Percentiles rank a stretch among this genome's conserved stretches.
Conservation (phyloP, 345 rosid genomes). For the Eucalyptus paniculata region DNA sequence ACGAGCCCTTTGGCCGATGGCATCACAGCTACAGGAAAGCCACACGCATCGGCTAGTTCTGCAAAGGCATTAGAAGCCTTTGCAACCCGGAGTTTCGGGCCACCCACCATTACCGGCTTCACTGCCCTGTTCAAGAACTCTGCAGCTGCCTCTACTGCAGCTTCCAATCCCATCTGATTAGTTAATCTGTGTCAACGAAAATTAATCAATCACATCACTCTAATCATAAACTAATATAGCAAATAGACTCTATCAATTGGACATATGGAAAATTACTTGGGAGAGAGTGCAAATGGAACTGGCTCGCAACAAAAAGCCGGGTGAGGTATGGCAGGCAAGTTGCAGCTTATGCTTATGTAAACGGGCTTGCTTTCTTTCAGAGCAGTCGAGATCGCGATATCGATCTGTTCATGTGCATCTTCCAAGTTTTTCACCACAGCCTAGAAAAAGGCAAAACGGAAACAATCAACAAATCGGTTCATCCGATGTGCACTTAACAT, state of each 20-base stretch:
- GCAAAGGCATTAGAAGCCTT: constrained; percentile 39
- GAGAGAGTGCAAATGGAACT: constrained; percentile 48
- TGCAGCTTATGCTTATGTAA: constrained; percentile 62
- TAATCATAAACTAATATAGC: not conserved
- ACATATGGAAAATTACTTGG: constrained; percentile 16
- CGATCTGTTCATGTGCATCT: constrained; percentile 69
- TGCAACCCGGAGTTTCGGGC: constrained; percentile 56
- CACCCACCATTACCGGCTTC: constrained; percentile 67
- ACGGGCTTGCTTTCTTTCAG: constrained; percentile 84
- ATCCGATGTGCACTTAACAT: not conserved
- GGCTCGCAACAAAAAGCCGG: constrained; percentile 55
- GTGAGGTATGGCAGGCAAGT: constrained; percentile 56
- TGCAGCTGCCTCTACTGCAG: constrained; percentile 65
- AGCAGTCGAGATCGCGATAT: constrained; percentile 60
- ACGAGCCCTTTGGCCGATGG: constrained; percentile 75
- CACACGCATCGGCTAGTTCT: constrained; percentile 52
- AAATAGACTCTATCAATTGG: not conserved
- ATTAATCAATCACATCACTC: not conserved
- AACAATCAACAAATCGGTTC: not conserved
- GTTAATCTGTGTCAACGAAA: constrained; percentile 17
- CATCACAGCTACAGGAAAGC: constrained; percentile 55
- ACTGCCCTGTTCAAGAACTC: constrained; percentile 66
- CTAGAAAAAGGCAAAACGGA: constrained; percentile 1
- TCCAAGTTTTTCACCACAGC: constrained; percentile 73
- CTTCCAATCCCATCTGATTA: constrained; percentile 51